Evolutionary conservation across 495 filamentous ascomycete genomes (phyloP).

Genomic region (Lophium mytilinum): DNA sequence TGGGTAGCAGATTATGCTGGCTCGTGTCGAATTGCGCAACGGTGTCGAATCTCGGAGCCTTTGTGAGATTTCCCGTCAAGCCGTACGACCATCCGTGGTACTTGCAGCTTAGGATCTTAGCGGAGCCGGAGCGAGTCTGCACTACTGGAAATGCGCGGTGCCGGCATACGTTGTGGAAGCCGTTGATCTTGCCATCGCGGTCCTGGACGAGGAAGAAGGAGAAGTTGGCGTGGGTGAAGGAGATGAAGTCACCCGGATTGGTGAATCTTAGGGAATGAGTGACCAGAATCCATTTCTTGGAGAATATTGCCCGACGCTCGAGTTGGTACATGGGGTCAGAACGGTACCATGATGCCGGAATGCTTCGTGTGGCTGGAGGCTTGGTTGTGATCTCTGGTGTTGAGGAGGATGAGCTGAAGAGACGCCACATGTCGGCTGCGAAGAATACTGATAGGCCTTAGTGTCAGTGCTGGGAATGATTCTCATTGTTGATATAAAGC

Average conservation of each 20-base stretch:
- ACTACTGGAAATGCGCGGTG: conserved; percentile 24
- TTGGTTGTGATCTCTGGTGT: neutral
- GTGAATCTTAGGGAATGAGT: conserved; percentile 16
- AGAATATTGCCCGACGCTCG: neutral
- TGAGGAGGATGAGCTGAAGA: too few species aligned
- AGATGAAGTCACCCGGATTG: conserved; percentile 21
- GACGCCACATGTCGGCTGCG: too few species aligned
- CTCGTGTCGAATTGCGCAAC: conserved; percentile 19
- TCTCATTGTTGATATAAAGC: too few species aligned
- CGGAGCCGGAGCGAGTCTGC: conserved; percentile 13
- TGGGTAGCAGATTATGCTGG: conserved; percentile 17
- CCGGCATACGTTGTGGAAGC: conserved; percentile 27
- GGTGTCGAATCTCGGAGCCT: conserved; percentile 24
- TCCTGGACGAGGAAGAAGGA: conserved; percentile 22
- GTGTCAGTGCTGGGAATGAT: too few species aligned
- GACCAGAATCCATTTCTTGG: conserved; percentile 13
- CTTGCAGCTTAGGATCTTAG: conserved; percentile 20
- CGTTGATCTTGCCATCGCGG: conserved; percentile 15
- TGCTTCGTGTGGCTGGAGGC: neutral
- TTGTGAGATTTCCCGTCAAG: conserved; percentile 15
- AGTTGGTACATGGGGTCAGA: neutral
- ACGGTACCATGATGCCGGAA: neutral
- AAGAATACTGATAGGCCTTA: too few species aligned
- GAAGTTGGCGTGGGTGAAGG: conserved; percentile 14
- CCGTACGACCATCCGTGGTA: conserved; percentile 28